Base-by-base conservation (phyloP, 192 early-diverging fungal species). In the Umbelopsis vinacea region DNA sequence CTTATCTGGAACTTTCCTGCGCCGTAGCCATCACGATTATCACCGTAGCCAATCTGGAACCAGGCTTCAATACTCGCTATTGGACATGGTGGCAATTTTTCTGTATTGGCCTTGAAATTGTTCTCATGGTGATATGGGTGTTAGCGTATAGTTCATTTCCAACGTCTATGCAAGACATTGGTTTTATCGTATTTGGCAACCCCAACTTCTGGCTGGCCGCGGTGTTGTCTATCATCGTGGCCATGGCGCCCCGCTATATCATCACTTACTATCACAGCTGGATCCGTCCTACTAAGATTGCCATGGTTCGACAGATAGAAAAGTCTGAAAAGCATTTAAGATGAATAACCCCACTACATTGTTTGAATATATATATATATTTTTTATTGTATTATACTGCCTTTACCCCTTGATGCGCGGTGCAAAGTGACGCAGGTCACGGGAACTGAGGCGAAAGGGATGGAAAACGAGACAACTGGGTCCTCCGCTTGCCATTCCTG, bases 21-120 rank as follows among this genome's bases (percentile, higher is more conserved):
- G 84, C 90, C 6, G 90, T 96, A 4, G 93, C 94, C 6, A 84
- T 93, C 21, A 81, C 88, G 0, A 90, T 90, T 19, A 92, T 99
- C 52, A 82, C 95, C 12, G 86, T 89, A 22, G 94, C 94, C 70
- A 98, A 95, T 77, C 70, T 95, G 33, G 90, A 89, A 67, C 86
- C 92, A 29, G 90, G 83, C 17, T 81, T 95, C 55, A 92, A 92
- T 73, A 88, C 92, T 0, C 92, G 89, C 71, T 88, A 90, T 76
- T 99, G 96, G 96, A 93, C 93, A 21, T 94, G 87, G 84, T 73
- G 93, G 48, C 92, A 89, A 66, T 84, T 86, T 19, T 78, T 85
- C 29, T 83, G 88, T 33, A 78, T 98, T 37, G 71, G 75, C 55
- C 67, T 89, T 6, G 92, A 92, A 46, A 86, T 96, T 26, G 69